phyloP scores from a whole-genome alignment of 1,139 yeast species.

The Petasospora fabianii region DNA sequence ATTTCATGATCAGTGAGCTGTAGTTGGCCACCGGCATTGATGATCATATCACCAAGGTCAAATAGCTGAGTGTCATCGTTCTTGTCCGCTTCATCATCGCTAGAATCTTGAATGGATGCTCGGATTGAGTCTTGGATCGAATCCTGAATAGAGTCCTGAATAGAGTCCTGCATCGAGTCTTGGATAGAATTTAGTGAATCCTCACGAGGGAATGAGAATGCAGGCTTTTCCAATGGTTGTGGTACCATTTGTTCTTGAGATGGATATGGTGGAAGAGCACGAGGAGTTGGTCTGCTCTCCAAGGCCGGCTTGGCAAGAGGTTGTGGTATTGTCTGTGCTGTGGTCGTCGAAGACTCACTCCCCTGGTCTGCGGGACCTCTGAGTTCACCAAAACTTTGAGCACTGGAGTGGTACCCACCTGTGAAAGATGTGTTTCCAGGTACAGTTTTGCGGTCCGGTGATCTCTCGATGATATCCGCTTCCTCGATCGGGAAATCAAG shows the following conservation, averaged over 20 bases:
- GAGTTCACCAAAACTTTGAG: neutral
- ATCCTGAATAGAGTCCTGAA: slow-evolving; percentile 10
- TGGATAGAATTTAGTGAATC: slow-evolving; percentile 3
- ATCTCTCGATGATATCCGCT: slow-evolving; percentile 1
- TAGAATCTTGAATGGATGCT: slow-evolving; percentile 2
- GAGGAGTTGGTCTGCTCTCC: neutral
- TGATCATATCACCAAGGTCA: slow-evolving; percentile 20
- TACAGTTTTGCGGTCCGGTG: neutral
- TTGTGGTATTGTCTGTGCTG: neutral
- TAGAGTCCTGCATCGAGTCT: slow-evolving; percentile 8
- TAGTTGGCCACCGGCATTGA: slow-evolving; percentile 14
- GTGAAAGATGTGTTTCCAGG: neutral
- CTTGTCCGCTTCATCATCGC: neutral
- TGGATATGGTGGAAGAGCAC: neutral
- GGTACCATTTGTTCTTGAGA: neutral
- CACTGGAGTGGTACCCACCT: neutral
- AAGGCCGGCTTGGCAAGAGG: neutral
- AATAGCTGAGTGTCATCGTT: slow-evolving; percentile 14
- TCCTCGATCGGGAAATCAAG: slow-evolving; percentile 9
- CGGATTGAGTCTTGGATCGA: slow-evolving; percentile 5
- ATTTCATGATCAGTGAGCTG: slow-evolving; percentile 8
- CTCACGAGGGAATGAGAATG: neutral
- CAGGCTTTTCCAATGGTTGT: slow-evolving; percentile 1
- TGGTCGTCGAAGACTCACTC: too few species aligned
- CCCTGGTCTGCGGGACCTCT: neutral